These are phyloP conservation scores for Cladosporium sp. DNA, from an alignment of 2,329 filamentous ascomycete genomes.

Conservation along the genomic window DNA sequence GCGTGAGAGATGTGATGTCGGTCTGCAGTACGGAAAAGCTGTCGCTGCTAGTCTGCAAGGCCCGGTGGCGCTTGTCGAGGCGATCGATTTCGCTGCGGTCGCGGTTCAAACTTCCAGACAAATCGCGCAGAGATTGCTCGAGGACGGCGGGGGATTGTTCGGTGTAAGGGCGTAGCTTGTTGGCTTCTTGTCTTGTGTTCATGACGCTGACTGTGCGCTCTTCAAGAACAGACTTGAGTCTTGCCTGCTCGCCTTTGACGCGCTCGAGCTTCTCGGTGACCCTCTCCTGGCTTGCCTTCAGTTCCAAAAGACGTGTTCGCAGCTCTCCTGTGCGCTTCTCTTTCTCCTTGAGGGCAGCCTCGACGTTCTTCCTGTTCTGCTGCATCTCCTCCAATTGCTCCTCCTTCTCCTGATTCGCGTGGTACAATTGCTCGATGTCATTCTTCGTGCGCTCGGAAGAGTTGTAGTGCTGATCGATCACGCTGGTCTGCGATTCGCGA, in stretches of 20 bases:
- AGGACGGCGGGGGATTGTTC: conserved; percentile 80
- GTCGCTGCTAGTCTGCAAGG: conserved; percentile 85
- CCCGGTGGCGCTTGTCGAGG: conserved; percentile 80
- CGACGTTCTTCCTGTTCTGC: conserved; percentile 72
- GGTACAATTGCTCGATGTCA: conserved; percentile 79
- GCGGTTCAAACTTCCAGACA: conserved; percentile 69
- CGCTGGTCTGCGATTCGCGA: conserved; percentile 80
- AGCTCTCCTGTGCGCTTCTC: conserved; percentile 80
- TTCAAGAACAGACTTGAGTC: conserved; percentile 67
- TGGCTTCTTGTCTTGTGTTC: conserved; percentile 73
- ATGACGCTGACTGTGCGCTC: conserved; percentile 67
- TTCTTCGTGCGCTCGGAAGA: conserved; percentile 80
- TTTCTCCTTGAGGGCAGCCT: conserved; percentile 78
- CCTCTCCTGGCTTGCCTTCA: conserved; percentile 75
- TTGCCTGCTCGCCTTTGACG: conserved; percentile 72
- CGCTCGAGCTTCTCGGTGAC: conserved; percentile 79
- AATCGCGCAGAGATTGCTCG: conserved; percentile 73
- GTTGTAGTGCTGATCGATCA: conserved; percentile 93
- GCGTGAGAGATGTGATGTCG: conserved; percentile 83
- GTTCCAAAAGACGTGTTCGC: conserved; percentile 73
- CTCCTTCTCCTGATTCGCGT: conserved; percentile 83
- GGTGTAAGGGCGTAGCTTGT: conserved; percentile 87
- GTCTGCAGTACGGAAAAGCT: conserved; percentile 78
- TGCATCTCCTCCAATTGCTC: conserved; percentile 74
- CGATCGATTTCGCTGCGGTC: conserved; percentile 84